Percentiles rank a stretch among this genome's conserved stretches.
phyloP scores from a whole-genome alignment of 2,329 filamentous ascomycete genomes.

The Cordyceps farinosa region DNA sequence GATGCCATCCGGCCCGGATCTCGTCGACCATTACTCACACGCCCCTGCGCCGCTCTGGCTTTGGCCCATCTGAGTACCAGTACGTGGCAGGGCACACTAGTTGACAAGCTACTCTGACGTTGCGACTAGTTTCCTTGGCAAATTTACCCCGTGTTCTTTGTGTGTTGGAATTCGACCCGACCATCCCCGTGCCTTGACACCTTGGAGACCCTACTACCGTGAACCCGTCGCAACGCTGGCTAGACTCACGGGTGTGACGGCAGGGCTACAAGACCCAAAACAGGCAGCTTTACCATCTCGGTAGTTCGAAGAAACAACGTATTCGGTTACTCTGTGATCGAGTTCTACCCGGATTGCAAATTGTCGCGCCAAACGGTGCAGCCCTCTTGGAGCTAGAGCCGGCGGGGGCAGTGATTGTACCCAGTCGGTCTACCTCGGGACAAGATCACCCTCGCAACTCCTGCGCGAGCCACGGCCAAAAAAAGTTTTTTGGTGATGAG shows the following conservation, averaged over 20 bases:
- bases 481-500: neutral
- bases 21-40: neutral
- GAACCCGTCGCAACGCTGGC: neutral
- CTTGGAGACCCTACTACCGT: neutral
- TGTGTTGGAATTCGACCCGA: neutral
- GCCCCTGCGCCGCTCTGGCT: neutral
- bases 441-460: neutral
- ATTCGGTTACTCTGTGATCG: too few species aligned
- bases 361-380: neutral
- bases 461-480: too few species aligned
- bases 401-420: too few species aligned
- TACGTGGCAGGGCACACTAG: neutral
- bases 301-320: neutral
- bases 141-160: neutral
- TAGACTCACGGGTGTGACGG: neutral
- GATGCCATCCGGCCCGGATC: slow-evolving; percentile 8
- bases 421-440: neutral
- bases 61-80: too few species aligned
- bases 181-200: neutral
- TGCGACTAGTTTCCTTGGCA: neutral
- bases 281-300: neutral
- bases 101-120: neutral
- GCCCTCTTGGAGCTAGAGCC: neutral
- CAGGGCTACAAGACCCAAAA: neutral
- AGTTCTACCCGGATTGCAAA: too few species aligned